Base-by-base conservation (phyloP, 2,329 filamentous ascomycete species). In the Lomentospora prolificans region DNA sequence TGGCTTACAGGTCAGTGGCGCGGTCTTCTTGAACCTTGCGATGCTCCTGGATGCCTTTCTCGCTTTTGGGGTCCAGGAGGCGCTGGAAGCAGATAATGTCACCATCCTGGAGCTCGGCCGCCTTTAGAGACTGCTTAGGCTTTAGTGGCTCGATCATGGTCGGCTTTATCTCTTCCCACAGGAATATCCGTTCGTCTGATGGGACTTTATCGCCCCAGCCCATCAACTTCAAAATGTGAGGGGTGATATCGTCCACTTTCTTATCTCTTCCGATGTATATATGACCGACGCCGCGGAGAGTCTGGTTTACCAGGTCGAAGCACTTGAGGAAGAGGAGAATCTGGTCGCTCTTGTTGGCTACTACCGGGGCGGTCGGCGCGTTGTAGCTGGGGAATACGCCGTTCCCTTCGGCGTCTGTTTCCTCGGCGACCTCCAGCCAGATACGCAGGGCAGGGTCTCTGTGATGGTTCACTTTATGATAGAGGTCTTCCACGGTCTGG, bases 131-230 rank as follows among this genome's bases (percentile, higher is more conserved):
- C 65, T 90, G 84, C 72, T 96, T 97, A 0, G 86, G 81, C 71
- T 96, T 97, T 75, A 99, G 86, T 5, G 82, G 79, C 66, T 99
- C 95, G 61, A 99, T 96, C 91, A 97, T 97, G 58, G 84, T 89
- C 53, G 91, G 90, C 72, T 97, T 99, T 72, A 99, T 97, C 74
- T 99, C 94, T 78, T 99, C 94, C 73, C 85, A 97, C 22, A 99
- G 79, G n/a, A 77, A 67, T 36, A 83, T 67, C 65, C 79, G 81
- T 58, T 85, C 81, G 4, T 81, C 79, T 1, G 72, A 80, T 3
- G 81, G 75, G 3, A 87, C 80, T 60, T 87, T 90, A 1, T 87
- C 80, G 24, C 87, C 81, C 92, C 94, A 97, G 10, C 82, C 80
- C 89, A 97, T 94, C 66, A 86, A 82, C 63, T 87, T 83, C 57